phyloP scores from a whole-genome alignment of 352 stramenopile species.

The Globisporangium okanoganense region DNA sequence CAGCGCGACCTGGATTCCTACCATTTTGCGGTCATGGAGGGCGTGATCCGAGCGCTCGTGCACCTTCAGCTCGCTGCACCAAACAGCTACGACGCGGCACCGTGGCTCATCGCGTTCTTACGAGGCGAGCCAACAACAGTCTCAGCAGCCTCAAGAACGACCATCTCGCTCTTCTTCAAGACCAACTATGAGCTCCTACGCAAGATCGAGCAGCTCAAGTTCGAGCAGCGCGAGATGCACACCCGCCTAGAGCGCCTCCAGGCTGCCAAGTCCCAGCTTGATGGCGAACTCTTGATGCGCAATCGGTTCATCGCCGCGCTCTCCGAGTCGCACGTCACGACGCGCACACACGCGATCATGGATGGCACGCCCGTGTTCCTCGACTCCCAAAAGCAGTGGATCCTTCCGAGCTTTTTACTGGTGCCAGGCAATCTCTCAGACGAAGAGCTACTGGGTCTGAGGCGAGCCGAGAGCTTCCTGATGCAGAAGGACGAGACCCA shows the following conservation, averaged over 20 bases:
- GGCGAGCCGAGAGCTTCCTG: constrained; percentile 48
- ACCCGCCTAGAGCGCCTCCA: constrained; percentile 26
- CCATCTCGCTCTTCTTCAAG: constrained; percentile 36
- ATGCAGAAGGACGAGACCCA: constrained; percentile 66
- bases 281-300: constrained; percentile 36
- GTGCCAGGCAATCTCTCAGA: constrained; percentile 19
- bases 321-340: constrained; percentile 38
- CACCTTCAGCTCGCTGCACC: constrained; percentile 35
- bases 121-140: background rate
- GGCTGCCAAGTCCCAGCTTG: constrained; percentile 16
- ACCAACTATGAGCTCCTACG: constrained; percentile 59
- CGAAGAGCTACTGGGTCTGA: constrained; percentile 37
- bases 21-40: constrained; percentile 31
- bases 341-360: constrained; percentile 66
- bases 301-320: constrained; percentile 56
- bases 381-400: constrained; percentile 65
- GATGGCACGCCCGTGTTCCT: constrained; percentile 50
- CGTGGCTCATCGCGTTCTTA: constrained; percentile 49
- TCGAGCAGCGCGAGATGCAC: constrained; percentile 37
- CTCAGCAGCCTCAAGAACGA: background rate
- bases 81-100: constrained; percentile 21
- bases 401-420: constrained; percentile 40
- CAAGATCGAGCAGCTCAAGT: constrained; percentile 51
- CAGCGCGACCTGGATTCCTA: constrained; percentile 49
- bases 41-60: constrained; percentile 35